Conservation (phyloP, 2,329 filamentous ascomycete species). For the Ilyonectria destructans region DNA sequence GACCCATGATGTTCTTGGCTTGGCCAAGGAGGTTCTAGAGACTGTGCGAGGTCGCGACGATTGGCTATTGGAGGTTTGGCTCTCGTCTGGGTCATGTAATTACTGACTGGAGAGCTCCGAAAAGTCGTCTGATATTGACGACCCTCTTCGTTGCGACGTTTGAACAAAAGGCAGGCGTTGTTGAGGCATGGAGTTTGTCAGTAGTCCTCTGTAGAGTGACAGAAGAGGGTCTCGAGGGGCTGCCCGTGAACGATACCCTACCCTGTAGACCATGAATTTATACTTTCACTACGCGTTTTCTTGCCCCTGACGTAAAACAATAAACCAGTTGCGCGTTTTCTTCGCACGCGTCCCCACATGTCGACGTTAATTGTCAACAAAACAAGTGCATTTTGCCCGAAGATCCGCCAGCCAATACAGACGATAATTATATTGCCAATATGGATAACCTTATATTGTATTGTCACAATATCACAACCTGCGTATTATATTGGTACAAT, state of each 20-base stretch:
- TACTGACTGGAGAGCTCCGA: no score
- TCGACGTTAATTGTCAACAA: not conserved
- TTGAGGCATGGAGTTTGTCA: not conserved
- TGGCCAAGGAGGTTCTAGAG: no score
- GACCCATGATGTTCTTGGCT: no score
- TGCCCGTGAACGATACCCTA: not conserved
- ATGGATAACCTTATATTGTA: not conserved
- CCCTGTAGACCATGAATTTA: not conserved
- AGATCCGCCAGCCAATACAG: not conserved
- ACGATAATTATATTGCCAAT: not conserved
- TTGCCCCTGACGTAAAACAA: no score
- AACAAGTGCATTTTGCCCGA: not conserved
- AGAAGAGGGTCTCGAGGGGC: not conserved
- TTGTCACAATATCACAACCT: not conserved
- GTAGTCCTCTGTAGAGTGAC: not conserved
- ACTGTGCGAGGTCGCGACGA: no score
- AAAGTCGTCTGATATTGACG: no score
- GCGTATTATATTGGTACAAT: not conserved
- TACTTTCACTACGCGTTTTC: not conserved
- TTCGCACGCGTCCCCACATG: not conserved
- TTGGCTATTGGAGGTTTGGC: no score
- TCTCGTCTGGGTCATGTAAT: no score
- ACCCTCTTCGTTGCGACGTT: no score
- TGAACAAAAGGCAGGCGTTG: not conserved
- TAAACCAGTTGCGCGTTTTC: not conserved